A percentile compares a stretch with the other conserved stretches of the same genome.
Conservation (phyloP, 2,329 filamentous ascomycete genomes). For the Aspergillus sp. region DNA sequence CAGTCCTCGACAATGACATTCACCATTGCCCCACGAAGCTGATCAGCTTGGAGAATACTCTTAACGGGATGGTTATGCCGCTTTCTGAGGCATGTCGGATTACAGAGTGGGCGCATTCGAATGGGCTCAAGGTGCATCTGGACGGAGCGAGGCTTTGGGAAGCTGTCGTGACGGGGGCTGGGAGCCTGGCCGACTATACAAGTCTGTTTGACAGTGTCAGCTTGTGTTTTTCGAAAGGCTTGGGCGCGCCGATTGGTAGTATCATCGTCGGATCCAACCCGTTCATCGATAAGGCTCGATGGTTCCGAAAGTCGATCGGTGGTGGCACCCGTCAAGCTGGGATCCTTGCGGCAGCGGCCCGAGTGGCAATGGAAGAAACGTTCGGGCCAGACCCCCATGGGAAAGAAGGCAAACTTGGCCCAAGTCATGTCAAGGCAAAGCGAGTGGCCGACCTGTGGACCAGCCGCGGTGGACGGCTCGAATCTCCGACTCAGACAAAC, state of each 20-base stretch:
- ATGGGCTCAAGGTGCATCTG: conserved; percentile 61
- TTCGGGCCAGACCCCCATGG: conserved; percentile 53
- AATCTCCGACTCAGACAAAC: conserved; percentile 72
- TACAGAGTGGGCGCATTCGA: conserved; percentile 55
- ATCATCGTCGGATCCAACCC: conserved; percentile 54
- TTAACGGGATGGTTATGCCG: conserved; percentile 70
- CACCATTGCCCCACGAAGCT: conserved; percentile 72
- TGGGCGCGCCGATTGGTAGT: conserved; percentile 72
- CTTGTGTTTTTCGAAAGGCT: conserved; percentile 72
- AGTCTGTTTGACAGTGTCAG: conserved; percentile 63
- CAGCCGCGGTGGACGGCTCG: conserved; percentile 56
- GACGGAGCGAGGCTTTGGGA: conserved; percentile 80
- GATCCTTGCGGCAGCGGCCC: conserved; percentile 63
- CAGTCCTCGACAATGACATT: conserved; percentile 55
- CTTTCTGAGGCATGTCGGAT: conserved; percentile 62
- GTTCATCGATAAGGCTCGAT: conserved; percentile 59
- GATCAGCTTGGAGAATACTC: conserved; percentile 77
- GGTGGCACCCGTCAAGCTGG: conserved; percentile 70
- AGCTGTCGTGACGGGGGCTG: conserved; percentile 61
- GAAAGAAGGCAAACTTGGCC: conserved; percentile 52
- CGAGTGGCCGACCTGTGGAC: conserved; percentile 59
- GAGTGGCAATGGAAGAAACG: conserved; percentile 69
- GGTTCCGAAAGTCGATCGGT: conserved; percentile 71
- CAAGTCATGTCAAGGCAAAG: conserved; percentile 54
- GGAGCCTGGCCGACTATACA: conserved; percentile 57